These are phyloP conservation scores for Lentinula raphanica DNA, from an alignment of 768 basidiomycete genomes.

Conservation along the genomic window DNA sequence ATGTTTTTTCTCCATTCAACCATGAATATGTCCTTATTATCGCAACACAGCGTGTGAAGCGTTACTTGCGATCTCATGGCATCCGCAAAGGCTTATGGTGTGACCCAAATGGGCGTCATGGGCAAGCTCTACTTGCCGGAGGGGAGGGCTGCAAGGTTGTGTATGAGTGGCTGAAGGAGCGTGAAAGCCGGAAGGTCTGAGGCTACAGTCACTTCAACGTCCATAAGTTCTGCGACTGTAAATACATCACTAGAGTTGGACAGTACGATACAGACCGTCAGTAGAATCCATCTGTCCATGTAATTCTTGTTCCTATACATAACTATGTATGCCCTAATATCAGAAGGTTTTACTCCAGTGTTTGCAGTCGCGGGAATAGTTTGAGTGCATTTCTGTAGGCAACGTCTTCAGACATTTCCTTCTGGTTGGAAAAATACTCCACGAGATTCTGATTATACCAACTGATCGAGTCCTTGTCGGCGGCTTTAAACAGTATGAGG, in stretches of 20 bases:
- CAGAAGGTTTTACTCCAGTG: neutral
- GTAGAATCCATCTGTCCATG: neutral
- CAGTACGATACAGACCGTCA: too few species aligned
- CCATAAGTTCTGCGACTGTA: too few species aligned
- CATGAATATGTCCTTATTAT: neutral
- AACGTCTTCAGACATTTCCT: conserved; percentile 36
- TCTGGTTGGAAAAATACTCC: conserved; percentile 38
- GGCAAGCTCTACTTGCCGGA: conserved; percentile 50
- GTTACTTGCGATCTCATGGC: conserved; percentile 74
- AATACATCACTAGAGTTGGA: too few species aligned
- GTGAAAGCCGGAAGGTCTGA: too few species aligned
- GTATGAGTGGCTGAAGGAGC: conserved; percentile 54
- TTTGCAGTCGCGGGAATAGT: conserved; percentile 40
- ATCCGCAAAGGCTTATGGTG: conserved; percentile 61
- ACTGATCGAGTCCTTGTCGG: conserved; percentile 44
- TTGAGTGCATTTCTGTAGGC: conserved; percentile 44
- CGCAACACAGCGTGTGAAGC: conserved; percentile 53
- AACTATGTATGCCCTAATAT: neutral
- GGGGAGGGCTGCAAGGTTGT: conserved; percentile 52
- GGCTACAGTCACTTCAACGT: too few species aligned
- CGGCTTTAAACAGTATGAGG: conserved; percentile 35
- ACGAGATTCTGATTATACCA: conserved; percentile 61
- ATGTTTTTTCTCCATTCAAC: conserved; percentile 11
- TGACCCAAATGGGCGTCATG: conserved; percentile 59
- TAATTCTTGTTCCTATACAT: neutral